Conservation (phyloP, 2,329 filamentous ascomycete genomes). For the Hypoxylon sp. region DNA sequence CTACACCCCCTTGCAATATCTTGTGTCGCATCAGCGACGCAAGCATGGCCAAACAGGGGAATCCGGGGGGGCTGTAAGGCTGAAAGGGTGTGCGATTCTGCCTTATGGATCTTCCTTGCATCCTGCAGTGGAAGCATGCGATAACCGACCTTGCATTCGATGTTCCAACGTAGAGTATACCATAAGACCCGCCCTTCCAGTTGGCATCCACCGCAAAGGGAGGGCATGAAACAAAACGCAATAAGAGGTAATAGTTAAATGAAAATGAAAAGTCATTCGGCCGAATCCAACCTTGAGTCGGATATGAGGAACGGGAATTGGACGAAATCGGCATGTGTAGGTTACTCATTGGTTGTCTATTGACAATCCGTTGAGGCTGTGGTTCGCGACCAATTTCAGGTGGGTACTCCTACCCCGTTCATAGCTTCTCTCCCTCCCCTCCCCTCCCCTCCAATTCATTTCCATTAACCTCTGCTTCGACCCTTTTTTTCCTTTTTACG, state of each 20-base stretch:
- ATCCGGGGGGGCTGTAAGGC: constrained; percentile 31
- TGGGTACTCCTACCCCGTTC: constrained; percentile 26
- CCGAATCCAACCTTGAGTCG: constrained; percentile 12
- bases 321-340: constrained; percentile 1
- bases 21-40: constrained; percentile 38
- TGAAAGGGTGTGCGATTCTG: constrained; percentile 35
- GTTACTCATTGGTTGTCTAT: constrained; percentile 21
- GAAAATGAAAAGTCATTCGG: constrained; percentile 12
- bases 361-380: constrained; percentile 16
- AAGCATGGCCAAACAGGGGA: constrained; percentile 28
- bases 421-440: constrained; percentile 21
- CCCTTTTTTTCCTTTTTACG: not conserved
- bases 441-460: constrained; percentile 12
- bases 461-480: not conserved
- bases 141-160: constrained; percentile 29
- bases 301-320: constrained; percentile 9
- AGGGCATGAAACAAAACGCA: constrained; percentile 14
- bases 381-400: constrained; percentile 36
- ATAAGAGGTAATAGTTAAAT: constrained; percentile 23
- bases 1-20: constrained; percentile 19
- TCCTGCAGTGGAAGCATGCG: constrained; percentile 32
- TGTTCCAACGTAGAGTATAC: constrained; percentile 17
- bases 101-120: constrained; percentile 37
- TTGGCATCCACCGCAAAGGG: not conserved
- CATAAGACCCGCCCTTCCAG: constrained; percentile 6